Percentiles rank a stretch among this genome's conserved stretches.
phyloP scores from a whole-genome alignment of 306 rosid species.

The Rosa persica region DNA sequence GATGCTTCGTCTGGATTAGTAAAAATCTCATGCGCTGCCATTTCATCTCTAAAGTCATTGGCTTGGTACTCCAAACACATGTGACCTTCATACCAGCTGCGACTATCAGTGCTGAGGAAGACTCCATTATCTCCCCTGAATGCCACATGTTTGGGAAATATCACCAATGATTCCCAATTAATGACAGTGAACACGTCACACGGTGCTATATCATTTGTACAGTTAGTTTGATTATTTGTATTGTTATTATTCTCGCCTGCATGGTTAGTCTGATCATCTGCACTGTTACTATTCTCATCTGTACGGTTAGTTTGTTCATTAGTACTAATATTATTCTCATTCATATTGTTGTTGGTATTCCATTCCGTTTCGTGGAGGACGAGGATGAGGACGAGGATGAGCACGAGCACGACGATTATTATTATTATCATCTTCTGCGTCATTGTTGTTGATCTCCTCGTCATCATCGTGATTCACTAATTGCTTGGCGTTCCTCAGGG shows the following conservation, averaged over 20 bases:
- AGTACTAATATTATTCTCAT: no score
- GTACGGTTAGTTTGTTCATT: no score
- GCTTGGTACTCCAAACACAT: not conserved
- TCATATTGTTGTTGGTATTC: not conserved
- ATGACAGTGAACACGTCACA: not conserved
- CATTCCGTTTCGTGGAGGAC: no score
- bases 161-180: constrained; percentile 10
- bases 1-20: not conserved
- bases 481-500: not conserved
- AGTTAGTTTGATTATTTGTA: no score
- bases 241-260: no score
- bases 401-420: no score
- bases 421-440: not conserved
- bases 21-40: not conserved
- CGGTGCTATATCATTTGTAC: no score
- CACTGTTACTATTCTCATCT: no score
- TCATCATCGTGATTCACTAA: not conserved
- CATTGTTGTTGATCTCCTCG: not conserved
- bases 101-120: not conserved
- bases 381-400: not conserved
- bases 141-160: constrained; percentile 23
- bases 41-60: not conserved
- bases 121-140: constrained; percentile 7
- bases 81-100: not conserved
- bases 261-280: no score